Evolutionary conservation across 2,329 filamentous ascomycete species (phyloP).

Genomic region (Nigrospora sphaerica): DNA sequence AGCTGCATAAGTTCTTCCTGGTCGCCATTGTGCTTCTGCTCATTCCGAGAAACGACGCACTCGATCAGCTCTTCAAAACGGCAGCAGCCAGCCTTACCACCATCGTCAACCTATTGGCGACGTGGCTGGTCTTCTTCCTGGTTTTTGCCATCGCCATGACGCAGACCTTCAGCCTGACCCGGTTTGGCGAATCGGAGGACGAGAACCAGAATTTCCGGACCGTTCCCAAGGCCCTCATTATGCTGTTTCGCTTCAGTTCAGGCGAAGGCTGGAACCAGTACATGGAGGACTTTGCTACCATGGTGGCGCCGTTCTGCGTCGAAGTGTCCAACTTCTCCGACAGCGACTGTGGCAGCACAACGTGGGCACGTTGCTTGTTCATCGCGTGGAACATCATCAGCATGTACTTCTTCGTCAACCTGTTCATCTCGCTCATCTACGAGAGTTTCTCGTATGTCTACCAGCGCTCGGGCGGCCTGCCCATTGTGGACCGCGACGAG

Average conservation of each 20-base stretch:
- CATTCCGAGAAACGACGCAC: conserved; percentile 91
- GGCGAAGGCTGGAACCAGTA: conserved; percentile 95
- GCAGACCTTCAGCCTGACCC: conserved; percentile 89
- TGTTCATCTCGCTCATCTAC: conserved; percentile 98
- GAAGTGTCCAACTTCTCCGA: conserved; percentile 65
- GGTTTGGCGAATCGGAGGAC: conserved; percentile 67
- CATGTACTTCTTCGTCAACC: conserved; percentile 99
- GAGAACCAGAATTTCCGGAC: conserved; percentile 87
- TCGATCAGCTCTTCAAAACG: conserved; percentile 98
- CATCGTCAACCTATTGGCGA: conserved; percentile 90
- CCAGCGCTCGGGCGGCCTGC: conserved; percentile 88
- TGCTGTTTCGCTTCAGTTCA: conserved; percentile 87
- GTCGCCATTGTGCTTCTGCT: conserved; percentile 84
- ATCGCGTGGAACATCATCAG: conserved; percentile 98
- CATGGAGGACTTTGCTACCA: conserved; percentile 90
- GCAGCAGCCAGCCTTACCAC: conserved; percentile 86
- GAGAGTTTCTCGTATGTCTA: conserved; percentile 99
- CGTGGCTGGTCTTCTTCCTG: conserved; percentile 94
- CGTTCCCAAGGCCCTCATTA: conserved; percentile 86
- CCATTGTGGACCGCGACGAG: conserved; percentile 84
- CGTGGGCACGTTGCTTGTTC: conserved; percentile 85
- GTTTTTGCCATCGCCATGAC: conserved; percentile 96
- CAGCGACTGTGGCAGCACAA: conserved; percentile 86
- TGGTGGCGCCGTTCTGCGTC: conserved; percentile 76
- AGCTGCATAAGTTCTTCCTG: conserved; percentile 89